Percentiles rank a stretch among this genome's conserved stretches.
These are phyloP conservation scores for Mycena vitilis DNA, from an alignment of 768 basidiomycete species.

Conservation along the genomic window DNA sequence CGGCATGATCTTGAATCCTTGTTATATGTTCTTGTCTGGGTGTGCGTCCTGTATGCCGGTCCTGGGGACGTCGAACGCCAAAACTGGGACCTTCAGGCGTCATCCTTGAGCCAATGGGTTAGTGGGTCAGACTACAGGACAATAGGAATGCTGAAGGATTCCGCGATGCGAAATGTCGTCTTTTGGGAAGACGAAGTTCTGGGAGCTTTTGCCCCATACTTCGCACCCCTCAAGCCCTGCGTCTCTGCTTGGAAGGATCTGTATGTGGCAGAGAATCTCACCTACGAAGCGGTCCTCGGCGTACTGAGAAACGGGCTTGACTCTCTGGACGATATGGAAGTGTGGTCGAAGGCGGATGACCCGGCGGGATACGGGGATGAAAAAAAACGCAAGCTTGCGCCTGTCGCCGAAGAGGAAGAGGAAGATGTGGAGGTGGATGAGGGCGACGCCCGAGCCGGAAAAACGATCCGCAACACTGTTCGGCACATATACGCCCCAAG, in stretches of 20 bases:
- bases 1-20: no score
- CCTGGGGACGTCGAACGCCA: no score
- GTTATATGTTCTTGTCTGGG: no score
- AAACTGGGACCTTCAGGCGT: no score
- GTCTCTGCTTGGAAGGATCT: constrained; percentile 12
- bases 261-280: background rate
- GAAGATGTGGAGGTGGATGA: background rate
- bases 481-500: background rate
- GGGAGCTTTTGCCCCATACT: constrained; percentile 9
- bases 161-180: no score
- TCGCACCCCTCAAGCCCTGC: constrained; percentile 20
- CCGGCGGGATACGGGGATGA: constrained; percentile 15
- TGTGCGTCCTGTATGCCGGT: no score
- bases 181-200: background rate
- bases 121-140: no score
- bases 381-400: constrained; percentile 11
- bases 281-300: background rate
- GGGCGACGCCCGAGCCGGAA: background rate
- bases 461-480: background rate
- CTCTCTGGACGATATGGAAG: background rate
- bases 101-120: no score
- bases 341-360: constrained; percentile 15
- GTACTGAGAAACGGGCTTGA: background rate
- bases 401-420: background rate
- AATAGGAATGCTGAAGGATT: no score